These are phyloP conservation scores for Plasmodium gaboni DNA, from an alignment of 169 alveolate genomes.

Conservation along the genomic window DNA sequence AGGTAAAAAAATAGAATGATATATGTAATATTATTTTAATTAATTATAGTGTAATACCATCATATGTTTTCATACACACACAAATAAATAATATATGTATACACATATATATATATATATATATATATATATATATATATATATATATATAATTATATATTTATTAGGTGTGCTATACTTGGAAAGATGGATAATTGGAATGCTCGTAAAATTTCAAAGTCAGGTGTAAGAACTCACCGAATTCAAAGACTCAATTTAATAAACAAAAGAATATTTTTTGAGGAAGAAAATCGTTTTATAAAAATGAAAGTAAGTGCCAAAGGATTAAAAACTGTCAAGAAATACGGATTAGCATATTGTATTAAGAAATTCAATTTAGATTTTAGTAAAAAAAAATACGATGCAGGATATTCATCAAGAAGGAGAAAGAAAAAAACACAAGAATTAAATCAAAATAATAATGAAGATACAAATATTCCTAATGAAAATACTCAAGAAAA, in stretches of 20 bases:
- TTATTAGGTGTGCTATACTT: constrained; percentile 86
- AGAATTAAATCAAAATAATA: background rate
- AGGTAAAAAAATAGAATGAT: constrained; percentile 75
- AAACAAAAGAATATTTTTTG: constrained; percentile 88
- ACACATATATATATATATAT: no score
- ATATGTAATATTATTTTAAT: no score
- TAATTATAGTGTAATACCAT: no score
- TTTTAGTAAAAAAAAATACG: constrained; percentile 84
- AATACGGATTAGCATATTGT: constrained; percentile 88
- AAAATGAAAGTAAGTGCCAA: constrained; percentile 85
- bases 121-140: background rate
- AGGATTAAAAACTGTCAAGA: constrained; percentile 89
- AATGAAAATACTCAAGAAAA: constrained; percentile 8
- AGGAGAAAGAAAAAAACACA: constrained; percentile 30
- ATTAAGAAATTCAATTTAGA: constrained; percentile 86
- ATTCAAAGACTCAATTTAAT: constrained; percentile 86
- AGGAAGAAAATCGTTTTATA: constrained; percentile 82
- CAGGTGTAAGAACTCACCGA: constrained; percentile 83
- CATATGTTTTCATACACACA: background rate
- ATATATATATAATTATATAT: background rate
- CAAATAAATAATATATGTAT: background rate
- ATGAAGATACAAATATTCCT: constrained; percentile 2
- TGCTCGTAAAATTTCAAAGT: constrained; percentile 86
- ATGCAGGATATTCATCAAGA: constrained; percentile 86
- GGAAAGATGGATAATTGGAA: constrained; percentile 92